These are phyloP conservation scores for Dioscorea dumetorum DNA, from an alignment of 106 monocot species.

Conservation along the genomic window DNA sequence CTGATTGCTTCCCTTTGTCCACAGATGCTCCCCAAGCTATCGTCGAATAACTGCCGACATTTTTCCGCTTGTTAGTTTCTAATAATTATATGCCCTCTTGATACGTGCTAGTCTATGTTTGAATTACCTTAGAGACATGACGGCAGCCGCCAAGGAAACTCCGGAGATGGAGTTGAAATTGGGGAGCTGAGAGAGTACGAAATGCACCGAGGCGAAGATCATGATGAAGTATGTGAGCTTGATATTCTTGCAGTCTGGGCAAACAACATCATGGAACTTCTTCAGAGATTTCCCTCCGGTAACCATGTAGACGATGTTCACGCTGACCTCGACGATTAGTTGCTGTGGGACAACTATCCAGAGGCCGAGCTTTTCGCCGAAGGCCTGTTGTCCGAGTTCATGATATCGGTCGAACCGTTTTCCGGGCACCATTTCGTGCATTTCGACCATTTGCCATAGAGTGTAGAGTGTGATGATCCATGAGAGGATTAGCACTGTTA, in stretches of 20 bases:
- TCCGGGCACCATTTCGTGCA: conserved; percentile 25
- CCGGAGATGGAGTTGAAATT: conserved; percentile 30
- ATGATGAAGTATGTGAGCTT: conserved; percentile 23
- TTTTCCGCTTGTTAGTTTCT: background rate
- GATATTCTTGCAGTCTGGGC: conserved; percentile 4
- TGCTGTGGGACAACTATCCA: conserved; percentile 33
- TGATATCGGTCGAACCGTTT: conserved; percentile 30
- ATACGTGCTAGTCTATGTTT: background rate
- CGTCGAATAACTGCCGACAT: conserved; percentile 9
- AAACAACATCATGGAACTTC: conserved; percentile 18
- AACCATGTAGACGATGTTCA: conserved; percentile 27
- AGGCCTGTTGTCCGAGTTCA: conserved; percentile 26
- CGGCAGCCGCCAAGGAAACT: conserved; percentile 23
- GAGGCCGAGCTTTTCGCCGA: conserved; percentile 18
- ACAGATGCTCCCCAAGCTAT: conserved; percentile 15
- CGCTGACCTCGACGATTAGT: conserved; percentile 13
- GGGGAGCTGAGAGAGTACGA: conserved; percentile 20
- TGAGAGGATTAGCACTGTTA: conserved; percentile 10
- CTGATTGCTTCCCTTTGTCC: conserved; percentile 3
- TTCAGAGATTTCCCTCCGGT: conserved; percentile 21
- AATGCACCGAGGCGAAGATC: conserved; percentile 24
- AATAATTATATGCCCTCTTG: no score
- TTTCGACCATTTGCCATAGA: conserved; percentile 26
- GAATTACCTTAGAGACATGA: conserved; percentile 26
- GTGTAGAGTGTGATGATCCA: conserved; percentile 33